phyloP scores from a whole-genome alignment of 1,284 basidiomycete genomes.

The Marasmius sp. region DNA sequence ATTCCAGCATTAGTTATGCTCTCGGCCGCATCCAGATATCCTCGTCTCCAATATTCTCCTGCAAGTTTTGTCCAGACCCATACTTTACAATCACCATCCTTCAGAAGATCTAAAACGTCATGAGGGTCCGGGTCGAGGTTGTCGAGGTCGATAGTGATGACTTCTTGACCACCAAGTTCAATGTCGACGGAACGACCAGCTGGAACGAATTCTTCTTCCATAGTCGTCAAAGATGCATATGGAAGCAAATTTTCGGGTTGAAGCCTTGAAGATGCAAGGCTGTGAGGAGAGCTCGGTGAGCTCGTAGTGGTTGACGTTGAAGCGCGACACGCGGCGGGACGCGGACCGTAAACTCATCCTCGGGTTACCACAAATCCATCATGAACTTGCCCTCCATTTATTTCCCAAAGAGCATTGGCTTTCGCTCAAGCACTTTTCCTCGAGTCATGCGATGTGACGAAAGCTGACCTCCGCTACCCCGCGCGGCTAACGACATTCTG shows the following conservation, averaged over 20 bases:
- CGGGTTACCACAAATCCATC: too few relatives aligned
- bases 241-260: not conserved
- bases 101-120: constrained; percentile 70
- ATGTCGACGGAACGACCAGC: constrained; percentile 49
- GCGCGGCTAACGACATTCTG: too few relatives aligned
- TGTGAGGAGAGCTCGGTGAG: too few relatives aligned
- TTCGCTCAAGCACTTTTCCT: too few relatives aligned
- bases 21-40: constrained; percentile 67
- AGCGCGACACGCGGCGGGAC: too few relatives aligned
- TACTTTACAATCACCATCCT: constrained; percentile 66
- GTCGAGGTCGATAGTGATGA: constrained; percentile 79
- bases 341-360: too few relatives aligned
- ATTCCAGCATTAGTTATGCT: constrained; percentile 63
- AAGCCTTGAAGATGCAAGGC: not conserved
- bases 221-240: not conserved
- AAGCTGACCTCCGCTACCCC: too few relatives aligned
- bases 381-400: too few relatives aligned
- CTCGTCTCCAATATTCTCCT: constrained; percentile 75
- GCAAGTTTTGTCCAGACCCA: constrained; percentile 78
- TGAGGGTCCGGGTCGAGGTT: constrained; percentile 72
- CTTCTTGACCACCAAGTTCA: constrained; percentile 74
- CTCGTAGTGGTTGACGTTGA: too few relatives aligned
- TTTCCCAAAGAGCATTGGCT: too few relatives aligned
- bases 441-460: too few relatives aligned
- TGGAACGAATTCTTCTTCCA: constrained; percentile 9